phyloP scores from a whole-genome alignment of 1,139 yeast species.

The Fermentozyma sake region DNA sequence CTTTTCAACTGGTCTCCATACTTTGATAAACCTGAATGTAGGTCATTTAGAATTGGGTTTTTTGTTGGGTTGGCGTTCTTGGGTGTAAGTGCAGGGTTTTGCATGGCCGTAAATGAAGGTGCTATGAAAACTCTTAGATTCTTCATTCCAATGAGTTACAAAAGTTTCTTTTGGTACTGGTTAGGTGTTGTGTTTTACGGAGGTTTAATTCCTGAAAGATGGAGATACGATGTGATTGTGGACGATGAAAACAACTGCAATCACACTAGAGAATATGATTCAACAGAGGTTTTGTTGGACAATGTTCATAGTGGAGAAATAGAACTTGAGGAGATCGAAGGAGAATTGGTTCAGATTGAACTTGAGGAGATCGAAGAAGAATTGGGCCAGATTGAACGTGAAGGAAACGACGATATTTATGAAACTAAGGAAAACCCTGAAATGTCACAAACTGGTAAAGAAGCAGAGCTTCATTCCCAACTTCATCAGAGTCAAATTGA shows the following conservation, averaged over 20 bases:
- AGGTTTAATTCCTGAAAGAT: conserved; percentile 83
- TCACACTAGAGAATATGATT: conserved; percentile 14
- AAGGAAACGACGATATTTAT: too few relatives aligned
- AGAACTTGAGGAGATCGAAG: conserved; percentile 33
- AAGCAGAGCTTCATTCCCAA: too few relatives aligned
- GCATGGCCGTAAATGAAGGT: conserved; percentile 57
- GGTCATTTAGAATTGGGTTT: conserved; percentile 76
- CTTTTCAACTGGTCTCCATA: conserved; percentile 84
- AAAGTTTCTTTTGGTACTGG: conserved; percentile 69
- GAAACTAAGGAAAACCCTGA: too few relatives aligned
- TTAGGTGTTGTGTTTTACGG: conserved; percentile 88
- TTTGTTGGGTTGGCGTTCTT: conserved; percentile 75
- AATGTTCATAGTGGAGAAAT: conserved; percentile 43
- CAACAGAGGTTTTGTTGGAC: conserved; percentile 34
- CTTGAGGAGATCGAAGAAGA: conserved; percentile 34
- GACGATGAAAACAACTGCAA: conserved; percentile 31
- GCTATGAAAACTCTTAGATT: conserved; percentile 44
- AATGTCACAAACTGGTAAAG: too few relatives aligned
- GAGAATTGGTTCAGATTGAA: conserved; percentile 7
- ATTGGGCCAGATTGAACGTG: conserved; percentile 6
- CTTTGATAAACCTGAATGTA: conserved; percentile 82
- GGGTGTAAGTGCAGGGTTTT: conserved; percentile 65
- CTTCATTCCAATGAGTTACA: conserved; percentile 57
- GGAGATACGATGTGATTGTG: conserved; percentile 63
- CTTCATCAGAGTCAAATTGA: too few relatives aligned